These are phyloP conservation scores for Daedaleopsis nitida DNA, from an alignment of 768 basidiomycete species.

Conservation along the genomic window DNA sequence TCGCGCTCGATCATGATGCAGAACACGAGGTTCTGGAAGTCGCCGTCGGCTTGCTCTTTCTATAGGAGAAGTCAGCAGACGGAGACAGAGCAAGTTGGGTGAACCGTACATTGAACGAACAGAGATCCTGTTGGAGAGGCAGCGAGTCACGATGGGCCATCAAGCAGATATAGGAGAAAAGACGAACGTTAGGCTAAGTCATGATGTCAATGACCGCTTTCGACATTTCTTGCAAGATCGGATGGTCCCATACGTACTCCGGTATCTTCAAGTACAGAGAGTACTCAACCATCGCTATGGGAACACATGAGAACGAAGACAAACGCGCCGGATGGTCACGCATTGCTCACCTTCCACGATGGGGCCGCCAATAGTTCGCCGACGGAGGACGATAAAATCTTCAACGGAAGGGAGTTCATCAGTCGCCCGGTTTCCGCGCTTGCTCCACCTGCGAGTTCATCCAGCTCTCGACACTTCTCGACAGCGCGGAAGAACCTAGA, in stretches of 20 bases:
- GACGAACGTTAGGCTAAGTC: conserved; percentile 43
- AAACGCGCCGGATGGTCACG: neutral
- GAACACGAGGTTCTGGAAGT: conserved; percentile 42
- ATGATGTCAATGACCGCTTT: conserved; percentile 41
- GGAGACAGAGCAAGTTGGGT: neutral
- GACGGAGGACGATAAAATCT: conserved; percentile 40
- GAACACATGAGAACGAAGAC: neutral
- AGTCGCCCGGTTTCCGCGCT: conserved; percentile 34
- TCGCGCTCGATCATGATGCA: conserved; percentile 39
- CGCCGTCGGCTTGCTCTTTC: conserved; percentile 42
- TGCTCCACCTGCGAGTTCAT: conserved; percentile 39
- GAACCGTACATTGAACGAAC: conserved; percentile 20
- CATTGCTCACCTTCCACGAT: conserved; percentile 38
- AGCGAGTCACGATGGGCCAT: too few species aligned
- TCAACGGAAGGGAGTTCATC: conserved; percentile 39
- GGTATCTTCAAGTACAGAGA: conserved; percentile 40
- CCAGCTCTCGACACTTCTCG: conserved; percentile 37
- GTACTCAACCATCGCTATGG: conserved; percentile 39
- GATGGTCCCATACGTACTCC: conserved; percentile 38
- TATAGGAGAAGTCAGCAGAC: conserved; percentile 5
- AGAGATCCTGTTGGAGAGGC: conserved; percentile 24
- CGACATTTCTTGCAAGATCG: conserved; percentile 38
- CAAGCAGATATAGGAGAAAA: conserved; percentile 25
- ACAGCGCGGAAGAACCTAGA: conserved; percentile 39
- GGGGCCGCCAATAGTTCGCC: conserved; percentile 38